Evolutionary conservation across 2,329 filamentous ascomycete genomes (phyloP), one percentile per base, ranked within the genome.

Genomic region (Alternaria viburni): DNA sequence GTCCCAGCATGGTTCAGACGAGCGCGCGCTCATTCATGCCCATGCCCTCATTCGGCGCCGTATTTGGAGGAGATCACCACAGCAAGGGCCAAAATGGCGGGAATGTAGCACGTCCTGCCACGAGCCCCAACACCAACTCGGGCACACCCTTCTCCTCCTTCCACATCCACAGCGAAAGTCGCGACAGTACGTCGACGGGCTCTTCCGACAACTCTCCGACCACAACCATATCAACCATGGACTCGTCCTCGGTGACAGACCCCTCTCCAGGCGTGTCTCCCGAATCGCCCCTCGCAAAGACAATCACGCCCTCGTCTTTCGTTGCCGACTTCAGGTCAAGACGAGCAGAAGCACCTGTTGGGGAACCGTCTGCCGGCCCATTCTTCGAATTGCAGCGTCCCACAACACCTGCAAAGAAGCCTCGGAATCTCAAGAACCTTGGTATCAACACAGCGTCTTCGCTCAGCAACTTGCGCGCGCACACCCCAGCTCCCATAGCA

Each of bases 151-250:
- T 80, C 67, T 71, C 79, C 41, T 72, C 83, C 65, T 83, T 83
- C 67, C 91, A 93, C 80, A 69, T 76, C 54, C 77, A 79, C 71
- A 89, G 90, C 74, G 91, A 92, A 77, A 93, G 91, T 80, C 86
- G 89, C 77, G 88, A 92, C 76, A 93, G 91, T 81, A 90, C 88
- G n/a, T 94, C 90, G 8, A 93, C 91, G 15, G 93, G 92, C 68
- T 98, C 96, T 1, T 92, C 92, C 45, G 94, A 97, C 75, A 97
- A 95, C 21, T 98, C 95, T 9, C 96, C 96, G 1, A 98, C 95
- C 8, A 97, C 94, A 4, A 97, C 95, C 3, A 88, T 96, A 54
- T 97, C 93, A 6, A 97, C 93, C 19, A 93, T 95, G 67, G 95
- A 97, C 81, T 96, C 94, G 6, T 95, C 93, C 9, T 92, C 93